These are phyloP conservation scores for Helotiales sp. DNA, from an alignment of 2,329 filamentous ascomycete species.

Conservation along the genomic window DNA sequence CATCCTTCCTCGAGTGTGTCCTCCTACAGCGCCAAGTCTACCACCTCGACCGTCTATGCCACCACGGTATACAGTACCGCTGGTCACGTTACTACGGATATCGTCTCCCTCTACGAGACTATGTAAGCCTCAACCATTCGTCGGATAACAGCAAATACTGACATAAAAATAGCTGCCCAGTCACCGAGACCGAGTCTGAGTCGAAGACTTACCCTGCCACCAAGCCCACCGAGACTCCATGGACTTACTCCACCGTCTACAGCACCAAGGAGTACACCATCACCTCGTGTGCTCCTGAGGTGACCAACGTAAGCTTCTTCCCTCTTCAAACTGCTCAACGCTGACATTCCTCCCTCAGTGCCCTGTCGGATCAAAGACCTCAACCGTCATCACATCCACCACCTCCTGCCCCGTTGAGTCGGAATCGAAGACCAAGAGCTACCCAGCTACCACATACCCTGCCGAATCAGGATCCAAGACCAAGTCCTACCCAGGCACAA, in stretches of 20 bases:
- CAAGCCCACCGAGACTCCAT: slow-evolving; percentile 4
- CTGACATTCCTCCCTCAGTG: no score
- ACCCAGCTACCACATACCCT: background rate
- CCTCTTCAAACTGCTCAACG: background rate
- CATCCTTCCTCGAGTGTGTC: no score
- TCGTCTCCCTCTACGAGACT: slow-evolving; percentile 38
- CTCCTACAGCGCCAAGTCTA: slow-evolving; percentile 5
- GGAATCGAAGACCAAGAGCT: background rate
- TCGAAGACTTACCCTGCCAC: slow-evolving; percentile 10
- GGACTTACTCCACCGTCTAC: slow-evolving; percentile 28
- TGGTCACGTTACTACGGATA: slow-evolving; percentile 36
- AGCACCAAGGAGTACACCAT: slow-evolving; percentile 19
- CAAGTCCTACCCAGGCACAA: background rate
- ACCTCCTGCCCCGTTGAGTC: slow-evolving; percentile 11
- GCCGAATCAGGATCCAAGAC: background rate
- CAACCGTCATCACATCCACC: slow-evolving; percentile 8
- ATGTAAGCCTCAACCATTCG: slow-evolving; percentile 16
- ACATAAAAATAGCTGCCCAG: slow-evolving; percentile 31
- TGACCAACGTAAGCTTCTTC: slow-evolving; percentile 17
- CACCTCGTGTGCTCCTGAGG: slow-evolving; percentile 10
- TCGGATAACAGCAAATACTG: background rate
- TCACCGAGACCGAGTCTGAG: slow-evolving; percentile 29
- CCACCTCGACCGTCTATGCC: slow-evolving; percentile 50
- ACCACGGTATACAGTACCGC: slow-evolving; percentile 42
- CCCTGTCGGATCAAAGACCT: slow-evolving; percentile 16